These are phyloP conservation scores for Thielaviopsis ethacetica DNA, from an alignment of 2,329 filamentous ascomycete genomes.

Conservation along the genomic window DNA sequence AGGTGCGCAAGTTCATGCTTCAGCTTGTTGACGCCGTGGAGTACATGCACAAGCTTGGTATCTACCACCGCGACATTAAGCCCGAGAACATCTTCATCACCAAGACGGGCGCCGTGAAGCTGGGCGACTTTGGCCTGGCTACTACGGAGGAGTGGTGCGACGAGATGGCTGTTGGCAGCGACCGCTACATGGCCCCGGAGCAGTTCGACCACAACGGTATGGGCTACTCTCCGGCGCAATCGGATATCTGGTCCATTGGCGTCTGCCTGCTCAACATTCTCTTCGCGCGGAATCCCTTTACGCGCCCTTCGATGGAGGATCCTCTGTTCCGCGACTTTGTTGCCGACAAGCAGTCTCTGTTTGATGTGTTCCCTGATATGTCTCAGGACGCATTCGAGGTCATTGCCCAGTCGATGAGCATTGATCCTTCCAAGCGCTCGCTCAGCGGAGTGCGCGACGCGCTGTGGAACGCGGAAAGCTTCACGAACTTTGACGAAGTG, in stretches of 20 bases:
- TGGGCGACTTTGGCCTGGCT: slow-evolving; percentile 89
- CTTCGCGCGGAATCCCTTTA: slow-evolving; percentile 94
- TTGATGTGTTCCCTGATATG: slow-evolving; percentile 97
- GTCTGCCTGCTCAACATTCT: slow-evolving; percentile 93
- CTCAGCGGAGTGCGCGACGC: slow-evolving; percentile 62
- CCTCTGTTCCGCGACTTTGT: slow-evolving; percentile 86
- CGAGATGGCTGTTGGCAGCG: slow-evolving; percentile 87
- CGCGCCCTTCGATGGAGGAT: slow-evolving; percentile 76
- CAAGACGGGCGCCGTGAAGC: slow-evolving; percentile 76
- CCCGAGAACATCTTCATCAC: slow-evolving; percentile 97
- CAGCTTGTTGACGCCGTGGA: slow-evolving; percentile 80
- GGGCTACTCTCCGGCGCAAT: slow-evolving; percentile 84
- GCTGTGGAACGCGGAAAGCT: slow-evolving; percentile 65
- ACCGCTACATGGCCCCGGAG: slow-evolving; percentile 98
- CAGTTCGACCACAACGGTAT: slow-evolving; percentile 80
- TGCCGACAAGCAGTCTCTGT: slow-evolving; percentile 84
- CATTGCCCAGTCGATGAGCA: slow-evolving; percentile 72
- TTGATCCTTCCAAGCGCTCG: slow-evolving; percentile 82
- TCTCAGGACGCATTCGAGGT: slow-evolving; percentile 96
- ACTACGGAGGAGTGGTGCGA: slow-evolving; percentile 81
- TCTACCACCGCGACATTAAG: slow-evolving; percentile 97
- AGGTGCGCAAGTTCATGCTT: slow-evolving; percentile 94
- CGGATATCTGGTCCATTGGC: slow-evolving; percentile 93
- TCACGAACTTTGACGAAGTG: slow-evolving; percentile 83
- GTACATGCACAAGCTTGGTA: slow-evolving; percentile 76